phyloP scores from a whole-genome alignment of 2,329 filamentous ascomycete genomes.

The Diaporthe capsici region DNA sequence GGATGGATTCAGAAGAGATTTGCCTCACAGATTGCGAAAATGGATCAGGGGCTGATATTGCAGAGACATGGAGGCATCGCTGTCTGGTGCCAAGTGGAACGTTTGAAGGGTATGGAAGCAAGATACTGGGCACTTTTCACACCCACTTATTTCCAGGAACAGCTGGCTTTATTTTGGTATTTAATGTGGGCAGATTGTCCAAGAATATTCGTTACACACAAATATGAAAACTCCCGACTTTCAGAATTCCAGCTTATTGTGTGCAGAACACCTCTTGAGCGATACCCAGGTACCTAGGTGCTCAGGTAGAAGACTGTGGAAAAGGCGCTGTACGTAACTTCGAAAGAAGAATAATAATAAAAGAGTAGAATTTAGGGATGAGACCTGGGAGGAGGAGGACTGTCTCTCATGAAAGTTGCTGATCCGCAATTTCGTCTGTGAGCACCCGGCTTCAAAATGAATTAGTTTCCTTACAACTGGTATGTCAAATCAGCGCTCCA shows the following conservation, averaged over 20 bases:
- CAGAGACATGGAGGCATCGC: background rate
- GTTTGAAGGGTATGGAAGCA: background rate
- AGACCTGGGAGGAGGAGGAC: too few relatives aligned
- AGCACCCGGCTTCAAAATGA: background rate
- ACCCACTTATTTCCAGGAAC: background rate
- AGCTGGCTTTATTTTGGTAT: background rate
- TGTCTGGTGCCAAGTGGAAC: background rate
- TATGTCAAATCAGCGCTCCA: background rate
- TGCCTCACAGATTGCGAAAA: background rate
- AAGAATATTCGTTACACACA: background rate
- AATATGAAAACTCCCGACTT: background rate
- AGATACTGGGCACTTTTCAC: background rate
- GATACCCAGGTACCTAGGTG: background rate
- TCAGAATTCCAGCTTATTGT: background rate
- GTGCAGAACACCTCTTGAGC: background rate
- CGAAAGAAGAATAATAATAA: too few relatives aligned
- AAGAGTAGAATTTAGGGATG: too few relatives aligned
- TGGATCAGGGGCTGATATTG: background rate
- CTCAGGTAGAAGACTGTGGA: too few relatives aligned
- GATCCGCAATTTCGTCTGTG: too few relatives aligned
- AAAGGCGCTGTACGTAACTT: too few relatives aligned
- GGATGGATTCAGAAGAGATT: background rate
- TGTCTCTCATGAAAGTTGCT: too few relatives aligned
- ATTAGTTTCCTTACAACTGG: background rate
- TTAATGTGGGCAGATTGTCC: background rate